Conservation (phyloP, 1,139 yeast species). For the Suhomyces bokatorum region DNA sequence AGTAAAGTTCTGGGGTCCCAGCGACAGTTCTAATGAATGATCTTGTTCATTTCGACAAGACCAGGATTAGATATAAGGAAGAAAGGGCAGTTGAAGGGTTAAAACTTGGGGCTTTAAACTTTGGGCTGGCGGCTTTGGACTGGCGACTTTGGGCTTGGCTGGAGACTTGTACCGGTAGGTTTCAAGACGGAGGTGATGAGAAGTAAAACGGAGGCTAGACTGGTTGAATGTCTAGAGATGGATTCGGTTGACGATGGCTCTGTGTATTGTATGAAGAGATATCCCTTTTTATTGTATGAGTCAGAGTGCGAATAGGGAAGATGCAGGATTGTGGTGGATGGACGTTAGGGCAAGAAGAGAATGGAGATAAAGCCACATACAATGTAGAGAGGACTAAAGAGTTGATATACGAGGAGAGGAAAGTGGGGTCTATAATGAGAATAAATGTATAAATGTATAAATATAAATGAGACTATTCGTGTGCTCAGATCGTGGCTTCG, state of each 20-base stretch:
- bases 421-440: too few relatives aligned
- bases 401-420: too few relatives aligned
- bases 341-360: too few relatives aligned
- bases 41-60: constrained; percentile 7
- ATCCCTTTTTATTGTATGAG: constrained; percentile 10
- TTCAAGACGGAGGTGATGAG: background rate
- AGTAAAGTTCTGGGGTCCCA: constrained; percentile 2
- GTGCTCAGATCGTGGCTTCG: too few relatives aligned
- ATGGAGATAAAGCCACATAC: too few relatives aligned
- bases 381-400: too few relatives aligned
- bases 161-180: background rate
- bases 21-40: constrained; percentile 2
- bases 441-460: too few relatives aligned
- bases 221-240: background rate
- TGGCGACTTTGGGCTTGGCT: constrained; percentile 6
- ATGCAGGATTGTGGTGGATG: too few relatives aligned
- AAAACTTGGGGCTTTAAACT: background rate
- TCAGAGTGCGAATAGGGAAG: constrained; percentile 5
- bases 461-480: too few relatives aligned
- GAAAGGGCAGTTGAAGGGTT: background rate
- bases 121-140: background rate
- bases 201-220: background rate
- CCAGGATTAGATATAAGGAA: background rate
- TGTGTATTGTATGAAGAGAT: constrained; percentile 1
- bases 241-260: constrained; percentile 2